Percentiles rank a stretch among this genome's conserved stretches.
Conservation (phyloP, 2,329 filamentous ascomycete species). For the Trichoderma gracile region DNA sequence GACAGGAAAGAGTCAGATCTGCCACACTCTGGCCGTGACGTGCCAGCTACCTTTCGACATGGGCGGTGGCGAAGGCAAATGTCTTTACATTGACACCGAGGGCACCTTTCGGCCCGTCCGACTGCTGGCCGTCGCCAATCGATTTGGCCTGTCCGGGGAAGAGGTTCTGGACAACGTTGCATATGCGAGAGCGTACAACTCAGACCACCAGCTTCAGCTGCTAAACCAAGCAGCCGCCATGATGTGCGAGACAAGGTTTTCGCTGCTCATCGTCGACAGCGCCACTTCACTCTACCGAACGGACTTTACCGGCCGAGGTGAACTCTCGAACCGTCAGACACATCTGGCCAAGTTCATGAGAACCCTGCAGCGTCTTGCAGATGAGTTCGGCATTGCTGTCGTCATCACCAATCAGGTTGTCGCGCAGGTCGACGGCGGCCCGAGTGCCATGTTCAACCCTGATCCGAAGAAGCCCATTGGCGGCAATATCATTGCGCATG, state of each 20-base stretch:
- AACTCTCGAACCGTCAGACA: conserved; percentile 89
- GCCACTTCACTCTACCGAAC: conserved; percentile 95
- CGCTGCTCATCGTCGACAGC: conserved; percentile 91
- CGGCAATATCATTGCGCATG: conserved; percentile 97
- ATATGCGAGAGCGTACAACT: conserved; percentile 97
- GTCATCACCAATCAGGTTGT: conserved; percentile 99
- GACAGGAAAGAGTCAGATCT: conserved; percentile 98
- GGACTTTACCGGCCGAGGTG: conserved; percentile 94
- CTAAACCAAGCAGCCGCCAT: conserved; percentile 94
- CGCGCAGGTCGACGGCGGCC: conserved; percentile 94
- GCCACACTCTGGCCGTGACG: conserved; percentile 96
- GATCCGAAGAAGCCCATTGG: conserved; percentile 99
- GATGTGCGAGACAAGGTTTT: conserved; percentile 99
- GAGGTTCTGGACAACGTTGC: conserved; percentile 98
- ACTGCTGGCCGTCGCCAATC: conserved; percentile 85
- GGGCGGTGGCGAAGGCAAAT: conserved; percentile 98
- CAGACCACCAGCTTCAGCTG: conserved; percentile 92
- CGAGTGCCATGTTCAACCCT: conserved; percentile 97
- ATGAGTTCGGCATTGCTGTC: conserved; percentile 92
- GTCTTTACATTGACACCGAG: conserved; percentile 97
- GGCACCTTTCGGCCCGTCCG: conserved; percentile 95
- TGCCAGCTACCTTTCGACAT: conserved; percentile 98
- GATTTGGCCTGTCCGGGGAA: conserved; percentile 92
- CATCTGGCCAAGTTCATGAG: conserved; percentile 89
- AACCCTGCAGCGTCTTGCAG: conserved; percentile 73